Conservation (phyloP, 1,139 yeast species). For the Pichia sp. region DNA sequence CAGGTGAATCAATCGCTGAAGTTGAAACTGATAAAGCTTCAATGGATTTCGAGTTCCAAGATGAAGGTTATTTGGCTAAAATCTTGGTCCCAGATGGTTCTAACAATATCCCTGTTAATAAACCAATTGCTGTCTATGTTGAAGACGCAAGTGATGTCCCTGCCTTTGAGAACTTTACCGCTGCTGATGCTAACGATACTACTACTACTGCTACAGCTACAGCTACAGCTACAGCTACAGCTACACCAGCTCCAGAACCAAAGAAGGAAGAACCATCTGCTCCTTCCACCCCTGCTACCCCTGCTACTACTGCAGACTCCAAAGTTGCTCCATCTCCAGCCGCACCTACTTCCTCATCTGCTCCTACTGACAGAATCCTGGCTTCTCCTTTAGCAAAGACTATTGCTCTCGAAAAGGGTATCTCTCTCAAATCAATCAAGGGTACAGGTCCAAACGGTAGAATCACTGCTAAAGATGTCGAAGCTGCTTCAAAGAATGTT, state of each 20-base stretch:
- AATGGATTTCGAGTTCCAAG: slow-evolving; percentile 99
- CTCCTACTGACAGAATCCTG: slow-evolving; percentile 55
- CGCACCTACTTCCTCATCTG: slow-evolving; percentile 28
- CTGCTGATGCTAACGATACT: slow-evolving; percentile 69
- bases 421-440: slow-evolving; percentile 73
- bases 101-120: slow-evolving; percentile 85
- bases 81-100: slow-evolving; percentile 80
- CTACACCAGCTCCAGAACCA: slow-evolving; percentile 11
- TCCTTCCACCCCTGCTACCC: slow-evolving; percentile 34
- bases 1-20: slow-evolving; percentile 95
- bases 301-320: slow-evolving; percentile 25
- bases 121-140: slow-evolving; percentile 94
- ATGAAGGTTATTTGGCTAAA: slow-evolving; percentile 93
- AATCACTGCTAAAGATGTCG: slow-evolving; percentile 85
- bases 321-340: slow-evolving; percentile 36
- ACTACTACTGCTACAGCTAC: slow-evolving; percentile 37
- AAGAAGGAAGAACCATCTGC: slow-evolving; percentile 28
- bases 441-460: slow-evolving; percentile 97
- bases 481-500: slow-evolving; percentile 39
- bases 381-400: slow-evolving; percentile 96
- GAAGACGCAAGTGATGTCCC: slow-evolving; percentile 79
- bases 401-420: slow-evolving; percentile 88
- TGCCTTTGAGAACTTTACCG: slow-evolving; percentile 80
- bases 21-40: slow-evolving; percentile 98
- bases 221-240: slow-evolving; percentile 27